These are phyloP conservation scores for Neofusicoccum cordaticola DNA, from an alignment of 2,329 filamentous ascomycete species.

Conservation along the genomic window DNA sequence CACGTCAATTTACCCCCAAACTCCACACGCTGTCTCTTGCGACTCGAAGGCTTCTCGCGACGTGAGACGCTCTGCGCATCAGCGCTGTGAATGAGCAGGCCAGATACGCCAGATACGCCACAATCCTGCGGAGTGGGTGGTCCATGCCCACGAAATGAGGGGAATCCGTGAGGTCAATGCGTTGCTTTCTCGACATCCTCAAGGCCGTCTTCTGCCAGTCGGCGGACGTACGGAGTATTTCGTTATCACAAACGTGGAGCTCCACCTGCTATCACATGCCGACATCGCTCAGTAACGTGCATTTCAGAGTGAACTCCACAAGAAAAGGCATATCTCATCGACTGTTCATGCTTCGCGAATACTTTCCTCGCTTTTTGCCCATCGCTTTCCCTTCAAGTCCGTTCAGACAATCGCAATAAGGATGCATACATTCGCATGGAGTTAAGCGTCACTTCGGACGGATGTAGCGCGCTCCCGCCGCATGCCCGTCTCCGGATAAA, in stretches of 20 bases:
- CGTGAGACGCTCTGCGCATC: not conserved
- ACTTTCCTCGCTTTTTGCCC: no score
- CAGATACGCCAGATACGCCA: constrained; percentile 8
- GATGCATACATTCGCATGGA: no score
- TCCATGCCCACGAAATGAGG: constrained; percentile 5
- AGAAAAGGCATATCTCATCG: no score
- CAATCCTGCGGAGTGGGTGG: not conserved
- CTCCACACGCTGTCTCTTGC: not conserved
- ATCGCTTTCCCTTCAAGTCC: no score
- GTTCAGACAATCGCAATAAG: no score
- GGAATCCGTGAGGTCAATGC: not conserved
- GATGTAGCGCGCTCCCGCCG: no score
- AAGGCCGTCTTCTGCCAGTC: not conserved
- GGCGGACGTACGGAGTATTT: constrained; percentile 1
- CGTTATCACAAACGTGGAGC: not conserved
- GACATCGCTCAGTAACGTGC: no score
- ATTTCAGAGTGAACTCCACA: no score
- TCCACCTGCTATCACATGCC: no score
- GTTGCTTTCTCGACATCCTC: not conserved
- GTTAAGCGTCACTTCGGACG: no score
- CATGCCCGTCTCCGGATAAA: no score
- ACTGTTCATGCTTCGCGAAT: no score
- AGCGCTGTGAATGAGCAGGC: not conserved
- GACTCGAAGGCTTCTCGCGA: not conserved
- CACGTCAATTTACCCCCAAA: not conserved